A percentile compares a stretch with the other conserved stretches of the same genome.
Evolutionary conservation across 1,139 yeast species (phyloP).

Genomic region (Yamadazyma kanchanaburiensis): DNA sequence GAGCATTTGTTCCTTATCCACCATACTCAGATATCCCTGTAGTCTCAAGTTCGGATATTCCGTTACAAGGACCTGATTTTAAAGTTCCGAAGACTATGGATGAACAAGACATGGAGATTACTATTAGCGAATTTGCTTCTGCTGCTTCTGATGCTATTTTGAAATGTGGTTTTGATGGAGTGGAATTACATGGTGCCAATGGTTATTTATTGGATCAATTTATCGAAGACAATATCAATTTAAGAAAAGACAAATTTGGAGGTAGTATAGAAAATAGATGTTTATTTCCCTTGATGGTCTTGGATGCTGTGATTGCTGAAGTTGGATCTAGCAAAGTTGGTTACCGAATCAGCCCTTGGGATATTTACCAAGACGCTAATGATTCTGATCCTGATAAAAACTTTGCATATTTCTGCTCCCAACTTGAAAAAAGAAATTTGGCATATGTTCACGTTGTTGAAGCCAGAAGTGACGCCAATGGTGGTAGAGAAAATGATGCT

Average conservation of each 20-base stretch:
- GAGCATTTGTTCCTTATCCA: slow-evolving; percentile 29
- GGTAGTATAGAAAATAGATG: slow-evolving; percentile 52
- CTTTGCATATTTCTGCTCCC: slow-evolving; percentile 14
- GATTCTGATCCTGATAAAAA: slow-evolving; percentile 15
- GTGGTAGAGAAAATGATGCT: slow-evolving; percentile 16
- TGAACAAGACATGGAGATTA: slow-evolving; percentile 39
- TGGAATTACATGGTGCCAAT: slow-evolving; percentile 68
- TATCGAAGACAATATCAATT: slow-evolving; percentile 43
- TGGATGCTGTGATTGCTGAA: slow-evolving; percentile 47
- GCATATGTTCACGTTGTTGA: slow-evolving; percentile 23
- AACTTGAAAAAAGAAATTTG: slow-evolving; percentile 16
- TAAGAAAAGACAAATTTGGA: slow-evolving; percentile 66
- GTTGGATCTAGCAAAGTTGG: slow-evolving; percentile 21
- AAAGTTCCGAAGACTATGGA: slow-evolving; percentile 23
- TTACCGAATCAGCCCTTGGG: slow-evolving; percentile 25
- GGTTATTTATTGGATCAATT: slow-evolving; percentile 69
- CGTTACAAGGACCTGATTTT: slow-evolving; percentile 10
- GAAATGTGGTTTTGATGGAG: slow-evolving; percentile 63
- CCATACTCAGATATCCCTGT: slow-evolving; percentile 8
- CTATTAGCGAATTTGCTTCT: slow-evolving; percentile 31
- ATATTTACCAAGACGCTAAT: slow-evolving; percentile 10
- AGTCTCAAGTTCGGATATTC: slow-evolving; percentile 25
- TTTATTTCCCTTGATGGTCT: slow-evolving; percentile 49
- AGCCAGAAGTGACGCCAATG: slow-evolving; percentile 18
- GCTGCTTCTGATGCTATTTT: slow-evolving; percentile 48